Percentiles rank a stretch among this genome's conserved stretches.
Conservation (phyloP, 768 basidiomycete species). For the Scleroderma citrinum region DNA sequence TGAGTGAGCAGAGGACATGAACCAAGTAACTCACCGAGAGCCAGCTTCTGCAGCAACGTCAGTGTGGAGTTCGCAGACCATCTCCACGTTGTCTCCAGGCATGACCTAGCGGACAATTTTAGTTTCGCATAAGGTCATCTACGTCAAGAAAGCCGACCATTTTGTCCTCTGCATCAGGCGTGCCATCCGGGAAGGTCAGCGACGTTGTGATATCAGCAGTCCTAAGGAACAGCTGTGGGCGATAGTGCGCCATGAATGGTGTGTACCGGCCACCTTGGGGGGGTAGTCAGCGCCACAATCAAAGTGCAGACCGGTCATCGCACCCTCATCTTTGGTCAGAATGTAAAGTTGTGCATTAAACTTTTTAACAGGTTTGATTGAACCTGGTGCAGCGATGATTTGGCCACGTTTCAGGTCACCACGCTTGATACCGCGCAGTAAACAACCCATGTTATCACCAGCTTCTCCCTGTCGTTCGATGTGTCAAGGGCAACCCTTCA, state of each 20-base stretch:
- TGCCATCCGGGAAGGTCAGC: constrained; percentile 83
- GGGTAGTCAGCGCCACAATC: constrained; percentile 50
- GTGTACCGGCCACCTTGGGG: constrained; percentile 67
- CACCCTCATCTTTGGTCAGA: constrained; percentile 35
- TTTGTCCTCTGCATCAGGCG: constrained; percentile 74
- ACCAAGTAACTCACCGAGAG: constrained; percentile 46
- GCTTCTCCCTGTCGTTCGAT: constrained; percentile 68
- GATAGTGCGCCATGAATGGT: constrained; percentile 91
- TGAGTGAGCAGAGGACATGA: not conserved
- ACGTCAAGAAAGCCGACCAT: constrained; percentile 50
- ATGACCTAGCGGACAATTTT: constrained; percentile 53
- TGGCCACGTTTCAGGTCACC: constrained; percentile 94
- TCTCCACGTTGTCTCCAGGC: constrained; percentile 97
- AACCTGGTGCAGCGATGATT: constrained; percentile 81
- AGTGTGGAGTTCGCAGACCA: constrained; percentile 75
- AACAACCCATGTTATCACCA: constrained; percentile 98
- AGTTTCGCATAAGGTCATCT: not conserved
- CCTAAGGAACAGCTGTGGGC: constrained; percentile 92
- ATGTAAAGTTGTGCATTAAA: constrained; percentile 91
- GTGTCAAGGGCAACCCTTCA: constrained; percentile 4
- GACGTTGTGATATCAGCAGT: constrained; percentile 89
- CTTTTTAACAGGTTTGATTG: constrained; percentile 91
- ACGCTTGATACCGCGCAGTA: constrained; percentile 95
- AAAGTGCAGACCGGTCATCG: constrained; percentile 18
- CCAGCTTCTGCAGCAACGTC: constrained; percentile 90